Evolutionary conservation across 2,329 filamentous ascomycete species (phyloP).

Genomic region (Diaporthe sp.): DNA sequence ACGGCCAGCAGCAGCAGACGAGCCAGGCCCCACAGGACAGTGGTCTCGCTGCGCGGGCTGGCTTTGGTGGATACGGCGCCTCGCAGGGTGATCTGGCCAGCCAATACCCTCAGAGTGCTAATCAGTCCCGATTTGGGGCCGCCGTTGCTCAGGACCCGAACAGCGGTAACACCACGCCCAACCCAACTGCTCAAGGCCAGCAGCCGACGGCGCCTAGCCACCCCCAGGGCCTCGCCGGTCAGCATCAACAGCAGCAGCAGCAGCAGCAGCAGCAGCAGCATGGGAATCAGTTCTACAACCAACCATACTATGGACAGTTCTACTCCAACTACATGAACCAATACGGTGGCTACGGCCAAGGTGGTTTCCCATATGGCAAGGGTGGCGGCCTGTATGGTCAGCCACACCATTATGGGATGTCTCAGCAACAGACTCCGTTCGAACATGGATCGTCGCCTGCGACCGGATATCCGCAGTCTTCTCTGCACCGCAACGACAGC

Average conservation of each 20-base stretch:
- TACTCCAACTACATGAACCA: conserved; percentile 73
- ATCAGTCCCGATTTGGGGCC: conserved; percentile 71
- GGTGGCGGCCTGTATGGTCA: conserved; percentile 67
- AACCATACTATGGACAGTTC: conserved; percentile 75
- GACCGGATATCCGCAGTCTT: conserved; percentile 66
- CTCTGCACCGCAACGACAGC: conserved; percentile 66
- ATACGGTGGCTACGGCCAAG: conserved; percentile 66
- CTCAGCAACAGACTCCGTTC: conserved; percentile 69
- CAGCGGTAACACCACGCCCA: conserved; percentile 92
- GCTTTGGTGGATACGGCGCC: conserved; percentile 83
- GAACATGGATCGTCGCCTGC: conserved; percentile 69
- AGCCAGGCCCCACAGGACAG: conserved; percentile 76
- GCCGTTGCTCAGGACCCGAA: conserved; percentile 79
- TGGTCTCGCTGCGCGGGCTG: conserved; percentile 50
- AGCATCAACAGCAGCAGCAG: conserved; percentile 58
- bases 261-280: conserved; percentile 56
- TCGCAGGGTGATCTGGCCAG: conserved; percentile 74
- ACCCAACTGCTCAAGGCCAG: conserved; percentile 76
- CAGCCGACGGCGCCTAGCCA: conserved; percentile 50
- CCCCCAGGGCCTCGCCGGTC: conserved; percentile 55
- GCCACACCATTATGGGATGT: conserved; percentile 68
- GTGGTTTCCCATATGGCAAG: conserved; percentile 70
- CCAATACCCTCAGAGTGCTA: conserved; percentile 83
- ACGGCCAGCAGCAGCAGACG: conserved; percentile 80
- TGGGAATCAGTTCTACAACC: conserved; percentile 63